phyloP scores from a whole-genome alignment of 1,139 yeast species.

The Eremothecium cymbalariae region DNA sequence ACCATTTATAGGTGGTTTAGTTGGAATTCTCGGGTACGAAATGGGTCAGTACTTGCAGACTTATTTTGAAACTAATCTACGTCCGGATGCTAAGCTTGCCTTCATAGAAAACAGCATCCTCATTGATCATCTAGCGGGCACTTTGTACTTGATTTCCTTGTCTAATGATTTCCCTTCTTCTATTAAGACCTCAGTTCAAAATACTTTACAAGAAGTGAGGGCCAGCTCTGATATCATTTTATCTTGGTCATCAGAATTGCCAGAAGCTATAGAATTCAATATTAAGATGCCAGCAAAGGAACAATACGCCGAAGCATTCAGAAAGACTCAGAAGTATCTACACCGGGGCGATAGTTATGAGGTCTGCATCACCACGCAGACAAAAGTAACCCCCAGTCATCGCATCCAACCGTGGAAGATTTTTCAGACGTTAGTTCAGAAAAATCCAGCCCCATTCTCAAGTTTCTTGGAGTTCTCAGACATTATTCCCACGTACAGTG shows the following conservation, averaged over 20 bases:
- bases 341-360: conserved; percentile 90
- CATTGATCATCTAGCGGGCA: conserved; percentile 41
- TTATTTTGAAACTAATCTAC: conserved; percentile 28
- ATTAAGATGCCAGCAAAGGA: conserved; percentile 46
- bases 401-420: conserved; percentile 62
- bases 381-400: conserved; percentile 47
- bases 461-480: conserved; percentile 72
- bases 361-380: conserved; percentile 78
- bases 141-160: conserved; percentile 51
- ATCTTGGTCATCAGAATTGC: conserved; percentile 17
- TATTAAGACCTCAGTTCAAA: conserved; percentile 9
- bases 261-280: conserved; percentile 18
- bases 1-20: conserved; percentile 83
- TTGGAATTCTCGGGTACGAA: conserved; percentile 84
- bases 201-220: conserved; percentile 3
- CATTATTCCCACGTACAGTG: conserved; percentile 22
- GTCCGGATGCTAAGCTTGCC: conserved; percentile 70
- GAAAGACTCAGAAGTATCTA: conserved; percentile 58
- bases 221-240: conserved; percentile 12
- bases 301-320: conserved; percentile 49
- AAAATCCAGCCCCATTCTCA: conserved; percentile 91
- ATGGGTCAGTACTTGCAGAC: conserved; percentile 48
- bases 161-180: conserved; percentile 24
- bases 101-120: conserved; percentile 61
- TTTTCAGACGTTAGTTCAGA: conserved; percentile 59